Base-by-base conservation (phyloP, 306 rosid species). In the Mucuna pruriens region DNA sequence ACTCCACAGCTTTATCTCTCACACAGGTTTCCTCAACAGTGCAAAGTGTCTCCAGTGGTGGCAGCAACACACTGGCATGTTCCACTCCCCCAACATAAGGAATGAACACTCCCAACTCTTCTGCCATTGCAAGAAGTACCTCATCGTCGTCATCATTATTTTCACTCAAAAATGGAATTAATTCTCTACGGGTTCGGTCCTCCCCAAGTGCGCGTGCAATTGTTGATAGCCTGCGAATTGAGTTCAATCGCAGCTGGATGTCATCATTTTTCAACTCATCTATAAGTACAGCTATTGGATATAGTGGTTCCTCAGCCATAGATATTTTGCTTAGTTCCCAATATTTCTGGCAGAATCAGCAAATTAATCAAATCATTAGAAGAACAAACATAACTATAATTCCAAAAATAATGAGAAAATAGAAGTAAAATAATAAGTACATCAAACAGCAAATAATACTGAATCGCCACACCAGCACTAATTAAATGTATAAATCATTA, bases 61-160 rank as follows among this genome's bases (percentile, higher is more conserved):
- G 92, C 26, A 92, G 95, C 89, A 92, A 71, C 60, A 91, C 89
- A 74, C 88, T 83, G 71, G 96, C 97, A 84, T 89, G 88, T 68
- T 92, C 97, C 83, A 87, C 91, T 42, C 97, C 97, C 39, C 97
- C 97, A 36, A 92, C 97, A 86, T 85, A 91, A 4, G 97, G 96
- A 80, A 89, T 51, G 68, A 92, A 91, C 75, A 91, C 97, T 39
- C 97, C 97, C 87, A 92, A 86, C 86, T 92, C 97, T 69, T 92
- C 96, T 0, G 94, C 94, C 94, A 89, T 89, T 8, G 92, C 96
- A 82, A 92, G 95, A 85, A 92, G 97, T 7, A 92, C 94, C 85
- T 91, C 97, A 67, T 92, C 97, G 25, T 92, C 97, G 0, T 92
- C 97, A 11, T 92, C 97, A 64, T 91, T 92, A 81, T 91, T 92